Percentiles rank a stretch among this genome's conserved stretches.
These are phyloP conservation scores for Vitis hybrid DNA, from an alignment of 177 flowering plant species.

Conservation along the genomic window DNA sequence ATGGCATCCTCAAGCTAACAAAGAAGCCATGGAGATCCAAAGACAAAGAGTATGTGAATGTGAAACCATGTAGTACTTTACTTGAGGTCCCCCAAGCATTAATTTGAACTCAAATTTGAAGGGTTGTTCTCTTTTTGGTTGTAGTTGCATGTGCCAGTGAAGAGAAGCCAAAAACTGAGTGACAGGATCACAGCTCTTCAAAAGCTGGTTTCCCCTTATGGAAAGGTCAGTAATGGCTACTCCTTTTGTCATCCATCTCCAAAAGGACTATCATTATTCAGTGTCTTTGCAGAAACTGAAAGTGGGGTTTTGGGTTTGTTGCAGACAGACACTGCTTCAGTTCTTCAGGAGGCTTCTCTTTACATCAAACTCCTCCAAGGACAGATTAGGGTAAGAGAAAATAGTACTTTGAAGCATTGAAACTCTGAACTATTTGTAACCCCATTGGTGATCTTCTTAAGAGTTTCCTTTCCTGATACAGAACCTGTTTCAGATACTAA, in stretches of 20 bases:
- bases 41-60: conserved; percentile 18
- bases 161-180: conserved; percentile 61
- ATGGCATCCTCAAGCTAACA: conserved; percentile 3
- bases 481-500: conserved; percentile 40
- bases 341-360: conserved; percentile 66
- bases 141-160: conserved; percentile 31
- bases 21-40: conserved; percentile 3
- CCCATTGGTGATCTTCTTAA: not conserved
- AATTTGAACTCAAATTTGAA: not conserved
- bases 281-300: not conserved
- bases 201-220: conserved; percentile 81
- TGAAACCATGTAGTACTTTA: not conserved
- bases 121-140: not conserved
- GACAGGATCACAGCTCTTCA: conserved; percentile 71
- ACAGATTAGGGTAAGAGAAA: conserved; percentile 48
- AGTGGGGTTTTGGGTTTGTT: not conserved
- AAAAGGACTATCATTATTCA: no score
- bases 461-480: conserved; percentile 2
- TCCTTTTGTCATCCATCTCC: no score
- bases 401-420: not conserved
- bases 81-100: not conserved
- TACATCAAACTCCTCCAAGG: conserved; percentile 58
- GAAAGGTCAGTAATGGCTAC: conserved; percentile 49
- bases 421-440: not conserved
- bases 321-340: conserved; percentile 85